phyloP scores from a whole-genome alignment of 192 early-diverging fungal genomes.

The Podila verticillata region DNA sequence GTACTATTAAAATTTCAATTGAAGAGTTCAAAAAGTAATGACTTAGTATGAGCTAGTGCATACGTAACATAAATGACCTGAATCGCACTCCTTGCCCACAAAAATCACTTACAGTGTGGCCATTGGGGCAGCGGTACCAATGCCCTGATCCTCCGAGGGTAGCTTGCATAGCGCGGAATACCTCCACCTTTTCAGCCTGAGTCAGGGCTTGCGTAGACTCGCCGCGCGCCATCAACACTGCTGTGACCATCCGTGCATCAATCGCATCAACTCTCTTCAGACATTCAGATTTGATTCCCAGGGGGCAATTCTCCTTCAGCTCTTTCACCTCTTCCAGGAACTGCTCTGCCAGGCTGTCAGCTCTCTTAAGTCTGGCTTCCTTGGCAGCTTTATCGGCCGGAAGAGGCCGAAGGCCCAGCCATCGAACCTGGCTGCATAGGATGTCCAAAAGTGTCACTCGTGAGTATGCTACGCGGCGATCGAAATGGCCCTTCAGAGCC shows the following conservation, averaged over 20 bases:
- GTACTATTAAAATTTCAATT: too few species aligned
- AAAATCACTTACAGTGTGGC: conserved; percentile 42
- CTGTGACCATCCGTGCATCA: conserved; percentile 16
- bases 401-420: conserved; percentile 1
- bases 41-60: too few species aligned
- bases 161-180: conserved; percentile 39
- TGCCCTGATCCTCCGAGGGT: conserved; percentile 44
- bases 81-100: too few species aligned
- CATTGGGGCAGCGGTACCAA: conserved; percentile 59
- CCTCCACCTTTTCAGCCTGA: conserved; percentile 31
- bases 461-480: conserved; percentile 9
- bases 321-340: conserved; percentile 6
- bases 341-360: background rate
- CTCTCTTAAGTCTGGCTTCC: background rate
- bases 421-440: background rate
- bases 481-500: conserved; percentile 1
- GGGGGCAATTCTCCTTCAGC: conserved; percentile 6
- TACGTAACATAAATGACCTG: too few species aligned
- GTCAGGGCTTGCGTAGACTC: conserved; percentile 12
- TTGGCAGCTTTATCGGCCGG: background rate
- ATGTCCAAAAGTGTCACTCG: conserved; percentile 3
- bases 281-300: conserved; percentile 19
- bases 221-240: conserved; percentile 1
- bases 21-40: too few species aligned
- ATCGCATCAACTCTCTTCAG: background rate